Conservation (phyloP, 2,329 filamentous ascomycete species). For the Microthyrium microscopicum region DNA sequence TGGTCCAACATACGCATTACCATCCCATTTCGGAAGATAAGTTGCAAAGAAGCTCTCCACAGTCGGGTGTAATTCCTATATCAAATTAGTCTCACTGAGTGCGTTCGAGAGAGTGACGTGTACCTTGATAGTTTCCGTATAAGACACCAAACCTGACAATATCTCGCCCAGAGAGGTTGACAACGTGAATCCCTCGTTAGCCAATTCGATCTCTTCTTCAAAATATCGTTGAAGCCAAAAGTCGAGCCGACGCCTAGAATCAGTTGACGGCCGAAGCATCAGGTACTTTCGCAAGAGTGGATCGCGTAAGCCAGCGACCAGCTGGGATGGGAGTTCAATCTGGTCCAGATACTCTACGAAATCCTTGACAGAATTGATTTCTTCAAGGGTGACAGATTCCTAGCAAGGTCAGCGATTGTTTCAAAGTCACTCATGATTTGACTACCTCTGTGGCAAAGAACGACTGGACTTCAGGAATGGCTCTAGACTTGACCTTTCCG, state of each 20-base stretch:
- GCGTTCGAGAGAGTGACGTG: not conserved
- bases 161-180: slow-evolving; percentile 15
- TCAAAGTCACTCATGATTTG: not conserved
- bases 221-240: slow-evolving; percentile 23
- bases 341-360: slow-evolving; percentile 60
- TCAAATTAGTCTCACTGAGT: slow-evolving; percentile 8
- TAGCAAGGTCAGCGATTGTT: slow-evolving; percentile 8
- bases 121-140: slow-evolving; percentile 21
- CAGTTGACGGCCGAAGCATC: slow-evolving; percentile 30
- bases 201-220: slow-evolving; percentile 18
- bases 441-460: slow-evolving; percentile 48
- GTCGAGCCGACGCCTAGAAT: slow-evolving; percentile 16
- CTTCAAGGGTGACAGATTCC: slow-evolving; percentile 43
- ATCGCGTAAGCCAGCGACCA: slow-evolving; percentile 60
- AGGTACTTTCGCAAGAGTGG: slow-evolving; percentile 62
- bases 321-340: slow-evolving; percentile 66
- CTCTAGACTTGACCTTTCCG: slow-evolving; percentile 33
- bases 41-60: slow-evolving; percentile 17
- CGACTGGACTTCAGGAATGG: slow-evolving; percentile 54
- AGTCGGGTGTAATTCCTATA: slow-evolving; percentile 17
- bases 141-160: slow-evolving; percentile 17
- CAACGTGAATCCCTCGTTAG: slow-evolving; percentile 11
- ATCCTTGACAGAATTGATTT: slow-evolving; percentile 53
- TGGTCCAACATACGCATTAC: slow-evolving; percentile 15
- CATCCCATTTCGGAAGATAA: slow-evolving; percentile 22